Evolutionary conservation across 2,329 filamentous ascomycete genomes (phyloP), one percentile per base, ranked within the genome.

Genomic region (Plenodomus tracheiphilus): DNA sequence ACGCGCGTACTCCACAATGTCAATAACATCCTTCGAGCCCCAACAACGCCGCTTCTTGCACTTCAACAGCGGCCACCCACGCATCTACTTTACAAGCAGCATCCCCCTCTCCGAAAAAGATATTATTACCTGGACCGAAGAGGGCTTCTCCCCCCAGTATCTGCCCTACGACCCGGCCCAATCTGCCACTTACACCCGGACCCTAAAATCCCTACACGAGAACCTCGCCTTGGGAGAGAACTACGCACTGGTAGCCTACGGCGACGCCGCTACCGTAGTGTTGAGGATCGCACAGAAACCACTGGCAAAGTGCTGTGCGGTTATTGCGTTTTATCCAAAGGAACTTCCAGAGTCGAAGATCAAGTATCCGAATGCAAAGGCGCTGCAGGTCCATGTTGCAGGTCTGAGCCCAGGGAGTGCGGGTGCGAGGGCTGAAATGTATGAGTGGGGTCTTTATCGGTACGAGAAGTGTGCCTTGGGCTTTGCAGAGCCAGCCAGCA

Each of bases 281-380:
- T 65, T 78, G n/a, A 70, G 72, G 41, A 61, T 62, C 13, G 68
- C 71, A n/a, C 61, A 66, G 43, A 75, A 77, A 47, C 73, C 75
- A 0, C 58, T 75, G 43, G 64, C 71, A 5, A 71, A 74, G 45
- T 69, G 72, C 51, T 66, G 62, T 44, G 72, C 74, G 1, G 64
- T 78, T 4, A 60, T 77, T 20, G 69, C 69, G 2, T 78, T 75
- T 59, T 79, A 78, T 50, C 76, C 76, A 0, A 61, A 69, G 4
- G 22, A 58, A 5, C 59, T 77, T 13, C 70, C 72, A 0, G 63
- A 56, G 6, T 69, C 73, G 2, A 71, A 68, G 34, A 59, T 61
- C 3, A 73, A 67, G 40, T 77, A 71, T 41, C 75, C 75, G 0
- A 58, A 62, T 2, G 63, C 71, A 17, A 56, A 75, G 18, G 53